phyloP scores from a whole-genome alignment of 169 alveolate species.

The Hepatocystis sp. region DNA sequence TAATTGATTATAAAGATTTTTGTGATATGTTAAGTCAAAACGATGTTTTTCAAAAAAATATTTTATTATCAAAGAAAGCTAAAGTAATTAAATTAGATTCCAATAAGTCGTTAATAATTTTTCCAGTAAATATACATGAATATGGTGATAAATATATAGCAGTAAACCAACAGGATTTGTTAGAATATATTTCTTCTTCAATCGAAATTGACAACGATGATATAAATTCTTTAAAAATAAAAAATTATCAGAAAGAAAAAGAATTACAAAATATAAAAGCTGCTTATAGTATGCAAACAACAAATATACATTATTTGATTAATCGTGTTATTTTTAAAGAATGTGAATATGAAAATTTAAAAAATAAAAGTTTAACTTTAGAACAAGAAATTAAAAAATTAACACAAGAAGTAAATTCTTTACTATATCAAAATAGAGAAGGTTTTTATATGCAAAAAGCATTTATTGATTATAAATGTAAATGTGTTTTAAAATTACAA shows the following conservation, averaged over 20 bases:
- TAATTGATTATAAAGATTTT: conserved; percentile 22
- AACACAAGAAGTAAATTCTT: conserved; percentile 55
- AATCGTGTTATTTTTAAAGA: conserved; percentile 71
- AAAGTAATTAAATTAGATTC: conserved; percentile 64
- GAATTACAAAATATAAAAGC: conserved; percentile 66
- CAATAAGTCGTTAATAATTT: conserved; percentile 58
- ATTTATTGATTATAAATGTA: conserved; percentile 70
- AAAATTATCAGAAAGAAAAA: conserved; percentile 66
- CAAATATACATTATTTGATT: conserved; percentile 65
- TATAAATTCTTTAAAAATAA: conserved; percentile 30
- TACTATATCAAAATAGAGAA: conserved; percentile 37
- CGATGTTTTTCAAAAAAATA: conserved; percentile 44
- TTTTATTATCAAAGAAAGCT: conserved; percentile 54
- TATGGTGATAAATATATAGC: conserved; percentile 73
- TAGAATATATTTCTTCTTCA: conserved; percentile 67
- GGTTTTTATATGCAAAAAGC: conserved; percentile 65
- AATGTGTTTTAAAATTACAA: conserved; percentile 66
- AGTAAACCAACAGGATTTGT: conserved; percentile 50
- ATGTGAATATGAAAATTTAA: conserved; percentile 70
- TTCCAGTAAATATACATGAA: conserved; percentile 68
- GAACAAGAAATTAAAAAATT: conserved; percentile 64
- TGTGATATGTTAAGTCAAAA: conserved; percentile 29
- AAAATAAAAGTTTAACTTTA: conserved; percentile 46
- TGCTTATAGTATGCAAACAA: conserved; percentile 75
- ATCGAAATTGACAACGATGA: conserved; percentile 52